Percentiles rank a stretch among this genome's conserved stretches.
Conservation (phyloP, 2,329 filamentous ascomycete genomes). For the Nothophoma quercina region DNA sequence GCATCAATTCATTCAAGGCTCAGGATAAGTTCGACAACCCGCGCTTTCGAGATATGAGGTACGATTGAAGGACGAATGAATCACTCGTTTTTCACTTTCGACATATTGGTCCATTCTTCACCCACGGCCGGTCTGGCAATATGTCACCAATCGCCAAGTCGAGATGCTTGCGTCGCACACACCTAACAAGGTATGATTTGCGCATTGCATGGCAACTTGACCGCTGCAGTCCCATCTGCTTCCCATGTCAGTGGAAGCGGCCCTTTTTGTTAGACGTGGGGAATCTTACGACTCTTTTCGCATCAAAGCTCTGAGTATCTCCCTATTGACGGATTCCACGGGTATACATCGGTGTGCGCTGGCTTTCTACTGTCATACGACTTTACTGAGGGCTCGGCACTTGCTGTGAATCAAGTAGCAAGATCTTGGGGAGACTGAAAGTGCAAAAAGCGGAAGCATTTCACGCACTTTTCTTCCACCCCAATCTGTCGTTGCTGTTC, state of each 20-base stretch:
- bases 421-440: too few relatives aligned
- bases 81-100: too few relatives aligned
- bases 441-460: slow-evolving; percentile 5
- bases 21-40: too few relatives aligned
- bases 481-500: neutral
- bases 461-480: neutral
- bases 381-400: neutral
- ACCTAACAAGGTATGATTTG: neutral
- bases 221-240: neutral
- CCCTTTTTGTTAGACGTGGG: neutral
- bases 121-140: too few relatives aligned
- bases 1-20: too few relatives aligned
- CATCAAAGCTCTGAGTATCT: neutral
- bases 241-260: neutral
- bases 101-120: too few relatives aligned
- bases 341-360: neutral
- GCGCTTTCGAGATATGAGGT: too few relatives aligned
- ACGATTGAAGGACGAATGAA: too few relatives aligned
- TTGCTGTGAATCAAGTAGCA: neutral
- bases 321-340: neutral
- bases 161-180: neutral
- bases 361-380: neutral
- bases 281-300: neutral
- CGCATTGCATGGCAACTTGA: neutral
- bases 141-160: neutral